Evolutionary conservation across 129 eudicot genomes (phyloP).

Genomic region (Flaveria ramosissima): DNA sequence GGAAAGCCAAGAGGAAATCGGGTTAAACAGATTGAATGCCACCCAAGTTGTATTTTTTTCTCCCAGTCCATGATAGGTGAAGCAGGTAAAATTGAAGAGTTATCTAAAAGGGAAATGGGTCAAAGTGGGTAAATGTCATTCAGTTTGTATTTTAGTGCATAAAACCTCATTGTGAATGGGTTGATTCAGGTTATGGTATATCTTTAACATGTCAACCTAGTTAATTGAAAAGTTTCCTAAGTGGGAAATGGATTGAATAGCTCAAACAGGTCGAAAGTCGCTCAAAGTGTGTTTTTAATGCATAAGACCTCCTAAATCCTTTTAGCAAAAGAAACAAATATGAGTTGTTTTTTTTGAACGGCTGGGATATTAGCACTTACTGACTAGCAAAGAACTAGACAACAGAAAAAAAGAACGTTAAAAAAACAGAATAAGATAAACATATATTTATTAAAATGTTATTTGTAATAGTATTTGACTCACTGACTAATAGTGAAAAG

Average conservation of each 20-base stretch:
- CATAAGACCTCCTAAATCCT: background rate
- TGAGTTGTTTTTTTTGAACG: too few species aligned
- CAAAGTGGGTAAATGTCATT: background rate
- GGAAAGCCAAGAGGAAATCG: background rate
- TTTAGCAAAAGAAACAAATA: background rate
- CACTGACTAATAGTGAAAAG: background rate
- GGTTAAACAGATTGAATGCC: background rate
- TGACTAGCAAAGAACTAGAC: too few species aligned
- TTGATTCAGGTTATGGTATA: background rate
- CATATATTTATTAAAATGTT: background rate
- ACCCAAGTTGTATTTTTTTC: background rate
- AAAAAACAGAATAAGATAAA: background rate
- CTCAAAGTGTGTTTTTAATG: background rate
- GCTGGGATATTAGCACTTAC: too few species aligned
- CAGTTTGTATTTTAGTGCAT: background rate
- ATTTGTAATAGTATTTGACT: too few species aligned
- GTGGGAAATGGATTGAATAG: background rate
- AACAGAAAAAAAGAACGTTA: too few species aligned
- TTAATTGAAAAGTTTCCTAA: background rate
- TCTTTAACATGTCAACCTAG: background rate
- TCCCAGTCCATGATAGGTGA: background rate
- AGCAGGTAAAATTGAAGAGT: background rate
- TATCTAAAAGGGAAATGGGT: background rate
- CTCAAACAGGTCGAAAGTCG: background rate
- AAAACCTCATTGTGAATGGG: too few species aligned